phyloP scores from a whole-genome alignment of 441 rosid species.

The Corymbia citriodora region DNA sequence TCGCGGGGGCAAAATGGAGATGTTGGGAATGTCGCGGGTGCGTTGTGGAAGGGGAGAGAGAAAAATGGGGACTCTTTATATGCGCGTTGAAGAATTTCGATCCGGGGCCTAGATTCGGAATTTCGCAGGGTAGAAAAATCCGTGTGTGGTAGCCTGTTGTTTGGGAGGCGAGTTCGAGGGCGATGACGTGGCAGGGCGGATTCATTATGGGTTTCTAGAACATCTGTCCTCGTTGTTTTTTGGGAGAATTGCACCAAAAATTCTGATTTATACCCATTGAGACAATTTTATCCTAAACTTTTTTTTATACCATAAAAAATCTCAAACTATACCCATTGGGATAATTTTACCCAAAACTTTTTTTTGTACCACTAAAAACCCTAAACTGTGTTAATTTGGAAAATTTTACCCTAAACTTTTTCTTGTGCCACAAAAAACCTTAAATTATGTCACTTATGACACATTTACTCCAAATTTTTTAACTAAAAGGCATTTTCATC shows the following conservation, averaged over 20 bases:
- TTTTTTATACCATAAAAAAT: no score
- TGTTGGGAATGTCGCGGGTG: background rate
- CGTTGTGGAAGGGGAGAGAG: background rate
- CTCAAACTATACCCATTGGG: no score
- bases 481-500: no score
- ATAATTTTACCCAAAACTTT: no score
- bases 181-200: background rate
- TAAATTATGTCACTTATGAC: no score
- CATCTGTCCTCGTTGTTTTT: background rate
- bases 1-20: background rate
- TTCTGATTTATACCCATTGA: background rate
- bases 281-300: no score
- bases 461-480: no score
- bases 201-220: background rate
- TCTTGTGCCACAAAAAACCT: no score
- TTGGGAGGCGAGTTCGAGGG: background rate
- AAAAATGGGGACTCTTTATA: fast-evolving
- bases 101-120: background rate
- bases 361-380: no score
- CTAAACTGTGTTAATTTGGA: no score
- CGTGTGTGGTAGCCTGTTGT: background rate
- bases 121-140: background rate
- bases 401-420: no score
- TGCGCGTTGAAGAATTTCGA: background rate
- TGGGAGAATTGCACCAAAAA: background rate